Evolutionary conservation across 139 green algal genomes (phyloP).

Genomic region (Bryopsis sp.): DNA sequence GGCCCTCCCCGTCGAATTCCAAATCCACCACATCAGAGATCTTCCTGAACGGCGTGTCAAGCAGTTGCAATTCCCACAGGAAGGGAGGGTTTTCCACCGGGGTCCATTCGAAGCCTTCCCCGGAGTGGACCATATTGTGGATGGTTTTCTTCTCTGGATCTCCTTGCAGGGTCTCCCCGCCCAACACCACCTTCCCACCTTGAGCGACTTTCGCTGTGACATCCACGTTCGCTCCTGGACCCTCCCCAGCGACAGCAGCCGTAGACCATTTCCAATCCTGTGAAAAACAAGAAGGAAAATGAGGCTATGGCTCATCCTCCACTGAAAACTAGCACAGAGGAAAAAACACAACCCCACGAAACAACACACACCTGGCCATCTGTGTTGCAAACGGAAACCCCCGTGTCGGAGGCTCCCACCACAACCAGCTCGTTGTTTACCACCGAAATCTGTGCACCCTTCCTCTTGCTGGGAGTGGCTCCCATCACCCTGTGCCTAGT

Average conservation of each 20-base stretch:
- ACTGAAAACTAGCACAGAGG: not conserved
- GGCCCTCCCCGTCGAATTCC: constrained; percentile 41
- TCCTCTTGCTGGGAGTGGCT: constrained; percentile 41
- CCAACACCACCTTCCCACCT: constrained; percentile 49
- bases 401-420: constrained; percentile 58
- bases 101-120: constrained; percentile 36
- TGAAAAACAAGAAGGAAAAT: not conserved
- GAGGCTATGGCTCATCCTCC: not conserved
- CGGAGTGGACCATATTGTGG: constrained; percentile 42
- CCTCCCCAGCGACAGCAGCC: constrained; percentile 19
- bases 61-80: constrained; percentile 22
- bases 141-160: constrained; percentile 49
- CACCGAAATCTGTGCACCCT: constrained; percentile 34
- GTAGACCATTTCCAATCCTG: constrained; percentile 49
- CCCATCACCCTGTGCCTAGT: constrained; percentile 51
- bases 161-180: constrained; percentile 39
- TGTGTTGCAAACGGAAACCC: constrained; percentile 47
- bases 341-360: too few species aligned
- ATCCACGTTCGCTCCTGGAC: not conserved
- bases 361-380: too few species aligned
- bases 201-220: not conserved
- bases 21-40: constrained; percentile 17
- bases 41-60: constrained; percentile 14
- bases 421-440: constrained; percentile 52
- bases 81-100: constrained; percentile 35